Evolutionary conservation across 306 rosid genomes (phyloP), one percentile per base, ranked within the genome.

Genomic region (Begonia peltatifolia): DNA sequence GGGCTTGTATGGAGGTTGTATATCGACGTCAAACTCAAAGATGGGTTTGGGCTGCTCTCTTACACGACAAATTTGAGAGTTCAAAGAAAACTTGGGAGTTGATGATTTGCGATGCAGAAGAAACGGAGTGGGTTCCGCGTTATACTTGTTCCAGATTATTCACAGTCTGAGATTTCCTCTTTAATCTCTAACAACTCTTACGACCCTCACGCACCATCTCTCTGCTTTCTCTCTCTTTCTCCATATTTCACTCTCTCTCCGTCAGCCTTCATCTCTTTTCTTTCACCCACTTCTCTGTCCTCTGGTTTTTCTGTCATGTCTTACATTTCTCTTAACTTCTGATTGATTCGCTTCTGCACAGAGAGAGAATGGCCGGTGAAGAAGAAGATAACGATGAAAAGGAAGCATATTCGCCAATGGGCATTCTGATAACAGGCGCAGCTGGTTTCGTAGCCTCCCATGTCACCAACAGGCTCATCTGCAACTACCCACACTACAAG

Each of bases 371-470:
- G 38, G 8, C 38, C 1, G 38, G 38, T 7, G 69, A 38, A 51
- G 58, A 71, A 56, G 65, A 69, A 74, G 36, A 69, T 69, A 74
- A 57, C 75, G 53, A 12, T 70, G 11, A 63, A 70, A 55, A 25
- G 9, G 23, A 47, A 41, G 48, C 77, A n/a, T 71, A 76, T 66
- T 69, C 68, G 54, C 88, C 85, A 56, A 73, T 57, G 53, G 75
- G 74, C 56, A 84, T 84, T 53, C 88, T 80, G 14, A 38, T 84
- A 46, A 84, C 88, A 8, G 88, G 94, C 1, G 83, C 88, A 22
- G 85, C 85, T 25, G 88, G 88, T 16, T 84, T 84, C 71, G 80
- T 84, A 56, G 85, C 85, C 47, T 80, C 85, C 9, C 94, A 84
- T 68, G 79, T 84, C 48, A 78, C 83, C 14, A 78, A 70, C 8